phyloP scores from a whole-genome alignment of 2,329 filamentous ascomycete genomes.

The Cladosporium sp. region DNA sequence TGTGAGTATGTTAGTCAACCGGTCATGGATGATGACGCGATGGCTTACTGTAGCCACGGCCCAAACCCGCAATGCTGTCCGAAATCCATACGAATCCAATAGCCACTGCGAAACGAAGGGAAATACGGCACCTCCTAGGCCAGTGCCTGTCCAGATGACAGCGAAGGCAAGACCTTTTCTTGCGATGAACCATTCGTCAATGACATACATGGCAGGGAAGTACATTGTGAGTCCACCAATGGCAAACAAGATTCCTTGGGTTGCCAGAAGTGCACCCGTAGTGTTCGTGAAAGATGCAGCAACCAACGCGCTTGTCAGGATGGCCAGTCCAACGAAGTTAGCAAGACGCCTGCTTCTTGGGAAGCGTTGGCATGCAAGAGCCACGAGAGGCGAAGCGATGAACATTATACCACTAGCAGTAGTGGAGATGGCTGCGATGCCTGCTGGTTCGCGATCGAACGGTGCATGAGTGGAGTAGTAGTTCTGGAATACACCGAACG shows the following conservation, averaged over 20 bases:
- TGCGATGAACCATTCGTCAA: constrained; percentile 54
- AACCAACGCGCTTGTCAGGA: constrained; percentile 35
- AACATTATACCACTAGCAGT: constrained; percentile 46
- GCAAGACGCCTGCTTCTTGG: constrained; percentile 34
- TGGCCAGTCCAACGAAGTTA: constrained; percentile 34
- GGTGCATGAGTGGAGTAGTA: constrained; percentile 21
- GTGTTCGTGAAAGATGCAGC: constrained; percentile 34
- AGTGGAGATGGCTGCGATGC: constrained; percentile 45
- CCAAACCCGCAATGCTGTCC: constrained; percentile 42
- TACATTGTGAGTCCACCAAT: constrained; percentile 49
- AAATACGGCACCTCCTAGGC: constrained; percentile 42
- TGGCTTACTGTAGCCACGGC: constrained; percentile 32
- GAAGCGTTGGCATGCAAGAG: constrained; percentile 35
- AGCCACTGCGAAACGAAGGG: constrained; percentile 42
- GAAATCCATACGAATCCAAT: constrained; percentile 40
- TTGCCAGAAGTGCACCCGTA: constrained; percentile 34
- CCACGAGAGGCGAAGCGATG: constrained; percentile 40
- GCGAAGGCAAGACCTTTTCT: constrained; percentile 51
- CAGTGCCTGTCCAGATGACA: constrained; percentile 42
- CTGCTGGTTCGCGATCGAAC: constrained; percentile 20
- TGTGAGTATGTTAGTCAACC: background rate
- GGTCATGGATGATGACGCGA: too few species aligned
- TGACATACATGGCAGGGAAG: constrained; percentile 45
- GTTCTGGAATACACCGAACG: constrained; percentile 25
- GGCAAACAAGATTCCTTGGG: constrained; percentile 40